A percentile compares a stretch with the other conserved stretches of the same genome.
phyloP scores from a whole-genome alignment of 2,329 filamentous ascomycete species.

The Zymoseptoria crescenta region DNA sequence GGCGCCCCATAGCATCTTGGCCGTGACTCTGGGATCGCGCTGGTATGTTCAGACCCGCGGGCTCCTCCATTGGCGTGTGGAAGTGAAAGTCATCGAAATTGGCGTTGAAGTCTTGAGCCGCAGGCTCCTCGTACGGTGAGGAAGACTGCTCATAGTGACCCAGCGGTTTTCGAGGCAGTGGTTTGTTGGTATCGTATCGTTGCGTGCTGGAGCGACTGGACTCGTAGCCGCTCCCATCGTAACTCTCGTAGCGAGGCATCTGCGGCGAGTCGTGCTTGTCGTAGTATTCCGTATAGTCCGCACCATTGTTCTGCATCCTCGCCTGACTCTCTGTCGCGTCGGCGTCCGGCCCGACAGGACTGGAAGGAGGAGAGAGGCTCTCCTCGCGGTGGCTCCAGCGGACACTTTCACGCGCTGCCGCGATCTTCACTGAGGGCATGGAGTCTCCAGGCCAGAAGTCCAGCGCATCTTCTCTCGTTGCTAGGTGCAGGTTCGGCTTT shows the following conservation, averaged over 20 bases:
- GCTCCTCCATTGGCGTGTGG: slow-evolving; percentile 17
- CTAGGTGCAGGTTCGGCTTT: slow-evolving; percentile 47
- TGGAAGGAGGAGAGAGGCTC: slow-evolving; percentile 1
- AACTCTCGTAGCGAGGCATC: slow-evolving; percentile 22
- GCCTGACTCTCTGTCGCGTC: not conserved
- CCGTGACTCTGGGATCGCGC: slow-evolving; percentile 19
- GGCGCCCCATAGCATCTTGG: slow-evolving; percentile 64
- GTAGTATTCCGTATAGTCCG: slow-evolving; percentile 15
- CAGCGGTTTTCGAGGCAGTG: slow-evolving; percentile 6
- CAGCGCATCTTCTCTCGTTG: slow-evolving; percentile 1
- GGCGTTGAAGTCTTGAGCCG: slow-evolving; percentile 6
- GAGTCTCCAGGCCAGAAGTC: slow-evolving; percentile 1
- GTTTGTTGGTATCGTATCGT: slow-evolving; percentile 6
- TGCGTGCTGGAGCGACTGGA: slow-evolving; percentile 6
- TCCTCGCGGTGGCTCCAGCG: slow-evolving; percentile 15
- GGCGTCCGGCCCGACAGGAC: not conserved
- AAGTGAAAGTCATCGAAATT: slow-evolving; percentile 19
- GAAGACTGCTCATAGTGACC: slow-evolving; percentile 19
- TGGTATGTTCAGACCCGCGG: slow-evolving; percentile 24
- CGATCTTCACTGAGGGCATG: slow-evolving; percentile 20
- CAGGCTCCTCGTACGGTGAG: slow-evolving; percentile 9
- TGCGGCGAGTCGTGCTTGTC: slow-evolving; percentile 10
- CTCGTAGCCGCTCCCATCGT: slow-evolving; percentile 22
- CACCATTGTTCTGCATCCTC: not conserved
- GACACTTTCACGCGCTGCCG: slow-evolving; percentile 14